Base-by-base conservation (phyloP, 495 filamentous ascomycete genomes). In the Aspergillus coremiiformis region DNA sequence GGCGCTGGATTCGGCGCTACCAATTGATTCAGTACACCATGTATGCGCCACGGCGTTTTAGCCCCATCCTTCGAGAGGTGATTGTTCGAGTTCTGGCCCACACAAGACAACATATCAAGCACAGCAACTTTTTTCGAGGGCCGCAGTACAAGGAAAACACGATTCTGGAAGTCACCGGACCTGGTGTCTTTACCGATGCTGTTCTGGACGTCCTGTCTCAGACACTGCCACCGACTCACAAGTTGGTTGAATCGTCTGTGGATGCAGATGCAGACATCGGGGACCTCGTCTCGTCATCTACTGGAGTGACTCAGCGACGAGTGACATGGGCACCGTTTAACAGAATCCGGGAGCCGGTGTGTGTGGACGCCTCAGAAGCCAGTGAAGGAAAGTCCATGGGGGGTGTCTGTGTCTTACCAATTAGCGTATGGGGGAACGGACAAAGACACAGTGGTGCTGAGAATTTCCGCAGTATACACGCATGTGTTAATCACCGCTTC, bases 321-420 rank as follows among this genome's bases (percentile, higher is more conserved):
- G 66, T 76, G 14, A 70, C 72, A 1, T 76, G 72, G 72, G 71
- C 68, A 0, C 71, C 71, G 10, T 76, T 76, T 33, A 55, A 70
- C 42, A 30, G 52, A 15, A 52, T 76, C 11, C 22, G 57, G 5
- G 29, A 66, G 7, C 56, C 66, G 2, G 11, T 73, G 2, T 76
- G 70, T 52, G 57, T 73, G 1, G 63, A 71, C 9, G 61, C 49
- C 0, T 44, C 44, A 0, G 66, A 68, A 20, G 56, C 62, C 0
- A 49, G 22, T 27, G 12, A 47, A 11, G 66, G 53, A 14, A 58
- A 59, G 7, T 33, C 55, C 0, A 62, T 70, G 49, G 66, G 69
- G 10, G 72, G 70, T 1, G 14, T 76, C 0, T 68, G 67, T 22
- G 68, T 74, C 2, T 49, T 76, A 5, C 72, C 73, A 10, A 45